phyloP scores from a whole-genome alignment of 164 flowering plant genomes.

The Stephania japonica region DNA sequence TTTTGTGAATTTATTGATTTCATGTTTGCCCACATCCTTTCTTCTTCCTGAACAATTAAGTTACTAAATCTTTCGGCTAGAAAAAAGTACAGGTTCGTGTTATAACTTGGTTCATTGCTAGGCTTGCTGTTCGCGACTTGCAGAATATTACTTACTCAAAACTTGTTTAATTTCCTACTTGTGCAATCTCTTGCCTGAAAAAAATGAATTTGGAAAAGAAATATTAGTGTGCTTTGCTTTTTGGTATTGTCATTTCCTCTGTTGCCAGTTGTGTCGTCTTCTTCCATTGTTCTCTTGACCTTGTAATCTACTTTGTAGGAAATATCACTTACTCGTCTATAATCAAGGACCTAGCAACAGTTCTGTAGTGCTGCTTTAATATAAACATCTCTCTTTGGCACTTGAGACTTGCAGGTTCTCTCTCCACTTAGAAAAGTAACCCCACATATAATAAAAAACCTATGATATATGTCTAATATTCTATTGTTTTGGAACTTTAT shows the following conservation, averaged over 20 bases:
- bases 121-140: not conserved
- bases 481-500: not conserved
- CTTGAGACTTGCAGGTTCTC: not conserved
- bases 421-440: not conserved
- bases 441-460: not conserved
- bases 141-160: not conserved
- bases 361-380: not conserved
- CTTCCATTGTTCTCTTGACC: not conserved
- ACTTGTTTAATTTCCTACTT: not conserved
- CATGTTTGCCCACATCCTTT: not conserved
- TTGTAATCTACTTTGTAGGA: not conserved
- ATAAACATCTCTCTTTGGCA: not conserved
- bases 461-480: not conserved
- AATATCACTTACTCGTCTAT: not conserved
- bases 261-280: not conserved
- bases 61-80: not conserved
- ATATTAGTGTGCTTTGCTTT: not conserved
- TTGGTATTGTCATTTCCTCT: not conserved
- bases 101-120: too few species aligned
- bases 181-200: not conserved
- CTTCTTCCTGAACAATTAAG: not conserved
- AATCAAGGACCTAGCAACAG: conserved; percentile 3
- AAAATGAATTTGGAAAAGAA: not conserved
- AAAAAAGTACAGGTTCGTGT: not conserved
- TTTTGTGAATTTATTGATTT: not conserved